A percentile compares a stretch with the other conserved stretches of the same genome.
Evolutionary conservation across 257 asterid genomes (phyloP).

Genomic region (Sherardia arvensis): DNA sequence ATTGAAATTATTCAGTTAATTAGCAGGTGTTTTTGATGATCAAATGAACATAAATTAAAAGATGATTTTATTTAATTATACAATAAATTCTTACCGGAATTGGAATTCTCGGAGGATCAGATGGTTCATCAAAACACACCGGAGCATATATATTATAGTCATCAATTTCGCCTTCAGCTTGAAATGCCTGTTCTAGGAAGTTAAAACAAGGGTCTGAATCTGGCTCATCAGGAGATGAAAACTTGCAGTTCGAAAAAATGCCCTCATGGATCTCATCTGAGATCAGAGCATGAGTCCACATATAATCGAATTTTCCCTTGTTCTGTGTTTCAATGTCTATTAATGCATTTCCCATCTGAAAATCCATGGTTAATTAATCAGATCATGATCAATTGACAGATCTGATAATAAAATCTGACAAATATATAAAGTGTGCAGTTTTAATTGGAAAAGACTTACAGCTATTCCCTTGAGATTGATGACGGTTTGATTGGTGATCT

Average conservation of each 20-base stretch:
- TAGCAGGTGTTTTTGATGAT: neutral
- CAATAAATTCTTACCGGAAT: constrained; percentile 3
- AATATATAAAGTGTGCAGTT: neutral
- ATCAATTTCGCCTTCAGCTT: constrained; percentile 16
- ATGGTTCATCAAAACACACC: constrained; percentile 19
- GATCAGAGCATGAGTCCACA: constrained; percentile 49
- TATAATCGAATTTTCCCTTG: constrained; percentile 35
- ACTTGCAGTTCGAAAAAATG: constrained; percentile 35
- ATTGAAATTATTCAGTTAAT: neutral
- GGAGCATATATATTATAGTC: constrained; percentile 45
- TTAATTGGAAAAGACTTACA: constrained; percentile 24
- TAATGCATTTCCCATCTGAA: constrained; percentile 61
- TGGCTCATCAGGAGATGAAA: constrained; percentile 12
- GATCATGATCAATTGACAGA: no score
- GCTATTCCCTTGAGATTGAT: constrained; percentile 55
- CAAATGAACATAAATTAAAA: neutral
- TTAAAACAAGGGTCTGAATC: constrained; percentile 17
- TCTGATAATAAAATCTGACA: no score
- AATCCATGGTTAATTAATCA: neutral
- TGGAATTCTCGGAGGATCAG: neutral
- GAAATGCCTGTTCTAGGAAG: constrained; percentile 11
- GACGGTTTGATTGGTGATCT: constrained; percentile 35
- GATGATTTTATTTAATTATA: neutral
- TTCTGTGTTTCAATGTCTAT: constrained; percentile 20
- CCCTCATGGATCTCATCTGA: constrained; percentile 54